Base-by-base conservation (phyloP, 2,329 filamentous ascomycete species). In the Paecilomyces fulvus region DNA sequence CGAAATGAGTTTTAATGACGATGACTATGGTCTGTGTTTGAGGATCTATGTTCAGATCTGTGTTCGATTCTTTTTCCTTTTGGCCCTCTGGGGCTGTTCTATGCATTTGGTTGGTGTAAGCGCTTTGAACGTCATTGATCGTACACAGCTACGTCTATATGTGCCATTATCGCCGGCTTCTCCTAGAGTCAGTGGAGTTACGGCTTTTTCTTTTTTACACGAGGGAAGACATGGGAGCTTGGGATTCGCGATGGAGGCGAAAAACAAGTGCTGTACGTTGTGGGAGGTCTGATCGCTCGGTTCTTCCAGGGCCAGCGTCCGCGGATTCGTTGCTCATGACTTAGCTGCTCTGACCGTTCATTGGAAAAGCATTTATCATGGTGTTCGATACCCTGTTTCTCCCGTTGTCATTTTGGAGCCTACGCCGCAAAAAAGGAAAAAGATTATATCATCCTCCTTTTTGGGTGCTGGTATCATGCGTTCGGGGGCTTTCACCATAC, bases 331-430 rank as follows among this genome's bases (percentile, higher is more conserved):
- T 49, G 66, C 63, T 70, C 64, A 71, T 66, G 68, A 70, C 65
- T 65, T 67, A 59, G 69, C 62, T 61, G 64, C 58, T 56, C 58
- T 62, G 28, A 30, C 48, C 51, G 61, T 57, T 55, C 59, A 56
- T 56, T 57, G 59, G 62, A 62, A 62, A 65, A 72, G 69, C 70
- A 73, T 73, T 70, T 70, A 62, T 70, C 64, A 68, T 67, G 70
- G 70, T 74, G 70, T 73, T 73, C 58, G 70, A 73, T 74, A 73
- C 71, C 71, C 71, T 70, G 64, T 59, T 62, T 61, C 54, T 64
- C 65, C 63, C 62, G 65, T 66, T 71, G 67, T 65, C 64, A 63
- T 56, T 65, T 69, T 52, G 51, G 30, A 53, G 11, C 33, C 17
- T 53, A 37, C 31, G 12, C 31, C 20, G 21, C 31, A 28, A 53